Conservation (phyloP, 495 filamentous ascomycete species). For the Terfezia claveryi region DNA sequence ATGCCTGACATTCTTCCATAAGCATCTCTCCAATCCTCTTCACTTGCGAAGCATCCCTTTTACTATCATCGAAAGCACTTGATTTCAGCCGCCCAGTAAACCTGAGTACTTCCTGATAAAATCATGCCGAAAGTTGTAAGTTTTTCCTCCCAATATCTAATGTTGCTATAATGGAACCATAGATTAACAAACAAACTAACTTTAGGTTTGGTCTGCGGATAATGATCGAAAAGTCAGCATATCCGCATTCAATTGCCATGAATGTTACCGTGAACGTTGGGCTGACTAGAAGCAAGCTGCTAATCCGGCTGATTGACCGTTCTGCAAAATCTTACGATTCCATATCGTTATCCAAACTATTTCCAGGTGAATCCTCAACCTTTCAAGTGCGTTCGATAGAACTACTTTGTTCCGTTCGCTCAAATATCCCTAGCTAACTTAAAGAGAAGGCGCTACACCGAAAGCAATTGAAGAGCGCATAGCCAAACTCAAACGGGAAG, state of each 20-base stretch:
- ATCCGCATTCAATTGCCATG: not conserved
- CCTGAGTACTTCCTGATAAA: not conserved
- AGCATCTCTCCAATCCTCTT: too few species aligned
- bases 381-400: not conserved
- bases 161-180: not conserved
- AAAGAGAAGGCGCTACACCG: constrained; percentile 12
- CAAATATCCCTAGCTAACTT: not conserved
- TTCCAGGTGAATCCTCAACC: constrained; percentile 7
- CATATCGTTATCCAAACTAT: constrained; percentile 16
- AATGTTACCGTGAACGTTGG: not conserved
- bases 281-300: constrained; percentile 4
- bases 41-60: too few species aligned
- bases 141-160: not conserved
- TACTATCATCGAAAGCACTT: too few species aligned
- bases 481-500: constrained; percentile 19
- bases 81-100: too few species aligned
- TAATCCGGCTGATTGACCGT: constrained; percentile 19
- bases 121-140: constrained; percentile 20
- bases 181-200: constrained; percentile 2
- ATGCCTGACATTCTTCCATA: too few species aligned
- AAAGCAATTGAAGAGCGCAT: constrained; percentile 20
- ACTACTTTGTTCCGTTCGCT: not conserved
- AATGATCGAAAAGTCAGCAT: constrained; percentile 16
- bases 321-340: constrained; percentile 20
- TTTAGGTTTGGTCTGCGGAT: constrained; percentile 17